Percentiles rank a stretch among this genome's conserved stretches.
phyloP scores from a whole-genome alignment of 2,329 filamentous ascomycete species.

The Penicillium hesseltinei region DNA sequence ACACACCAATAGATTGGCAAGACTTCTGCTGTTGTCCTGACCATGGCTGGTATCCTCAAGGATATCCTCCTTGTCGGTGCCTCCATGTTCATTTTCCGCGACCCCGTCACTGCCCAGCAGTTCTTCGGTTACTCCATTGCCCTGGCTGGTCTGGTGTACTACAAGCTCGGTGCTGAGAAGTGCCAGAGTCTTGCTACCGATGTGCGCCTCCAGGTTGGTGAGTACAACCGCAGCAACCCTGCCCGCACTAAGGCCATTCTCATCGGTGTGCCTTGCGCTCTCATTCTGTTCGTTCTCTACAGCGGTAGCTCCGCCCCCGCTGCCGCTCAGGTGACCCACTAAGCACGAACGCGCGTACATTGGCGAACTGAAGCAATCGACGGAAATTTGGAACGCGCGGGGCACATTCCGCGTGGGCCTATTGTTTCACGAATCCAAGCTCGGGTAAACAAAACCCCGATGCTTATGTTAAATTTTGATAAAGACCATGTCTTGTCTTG shows the following conservation, averaged over 20 bases:
- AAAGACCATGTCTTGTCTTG: conserved; percentile 19
- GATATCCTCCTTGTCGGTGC: conserved; percentile 74
- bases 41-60: conserved; percentile 77
- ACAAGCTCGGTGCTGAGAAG: conserved; percentile 60
- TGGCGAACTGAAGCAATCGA: conserved; percentile 6
- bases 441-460: background rate
- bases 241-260: conserved; percentile 21
- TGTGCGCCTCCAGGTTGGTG: conserved; percentile 37
- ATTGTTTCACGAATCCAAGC: conserved; percentile 10
- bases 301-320: conserved; percentile 16
- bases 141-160: conserved; percentile 60
- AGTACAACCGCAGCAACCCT: conserved; percentile 27
- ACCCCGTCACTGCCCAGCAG: conserved; percentile 67
- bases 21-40: conserved; percentile 78
- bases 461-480: conserved; percentile 18
- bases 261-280: conserved; percentile 16
- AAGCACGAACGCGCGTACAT: conserved; percentile 1
- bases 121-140: conserved; percentile 73
- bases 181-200: conserved; percentile 53
- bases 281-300: conserved; percentile 24
- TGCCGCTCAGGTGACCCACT: conserved; percentile 17
- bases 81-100: conserved; percentile 73
- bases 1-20: conserved; percentile 61
- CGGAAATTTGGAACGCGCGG: conserved; percentile 1
- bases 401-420: background rate